A percentile compares a stretch with the other conserved stretches of the same genome.
Conservation (phyloP, 768 basidiomycete genomes). For the Pleurotus platypus region DNA sequence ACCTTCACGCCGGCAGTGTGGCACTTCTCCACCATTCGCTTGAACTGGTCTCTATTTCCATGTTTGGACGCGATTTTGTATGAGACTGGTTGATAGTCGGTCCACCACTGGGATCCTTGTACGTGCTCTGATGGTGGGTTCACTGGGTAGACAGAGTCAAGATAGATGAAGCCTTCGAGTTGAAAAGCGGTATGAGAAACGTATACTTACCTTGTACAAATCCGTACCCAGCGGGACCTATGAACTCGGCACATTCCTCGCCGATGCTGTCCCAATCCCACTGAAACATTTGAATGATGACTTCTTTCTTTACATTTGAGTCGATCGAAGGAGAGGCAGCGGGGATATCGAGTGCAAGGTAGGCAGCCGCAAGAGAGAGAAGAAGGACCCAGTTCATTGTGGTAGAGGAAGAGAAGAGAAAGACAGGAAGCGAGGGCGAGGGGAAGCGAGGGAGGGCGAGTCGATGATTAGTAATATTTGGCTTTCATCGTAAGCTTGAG, state of each 20-base stretch:
- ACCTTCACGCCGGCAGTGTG: conserved; percentile 54
- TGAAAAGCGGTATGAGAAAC: background rate
- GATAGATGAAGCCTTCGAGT: background rate
- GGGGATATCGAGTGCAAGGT: too few relatives aligned
- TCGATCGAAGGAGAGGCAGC: too few relatives aligned
- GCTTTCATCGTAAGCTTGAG: too few relatives aligned
- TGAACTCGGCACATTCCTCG: conserved; percentile 57
- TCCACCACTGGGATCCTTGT: conserved; percentile 66
- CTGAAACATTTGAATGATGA: conserved; percentile 70
- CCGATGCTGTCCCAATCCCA: conserved; percentile 64
- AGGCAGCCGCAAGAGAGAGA: too few relatives aligned
- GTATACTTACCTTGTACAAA: conserved; percentile 58
- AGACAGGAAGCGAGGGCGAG: too few relatives aligned
- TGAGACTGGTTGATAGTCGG: conserved; percentile 68
- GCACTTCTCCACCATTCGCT: conserved; percentile 47
- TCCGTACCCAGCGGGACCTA: conserved; percentile 69
- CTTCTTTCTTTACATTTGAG: conserved; percentile 25
- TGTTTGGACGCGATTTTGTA: conserved; percentile 65
- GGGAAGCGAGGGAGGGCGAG: too few relatives aligned
- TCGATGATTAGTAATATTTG: too few relatives aligned
- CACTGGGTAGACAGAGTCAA: conserved; percentile 17
- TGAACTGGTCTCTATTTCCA: conserved; percentile 51
- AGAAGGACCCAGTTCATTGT: too few relatives aligned
- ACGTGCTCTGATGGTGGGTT: conserved; percentile 55
- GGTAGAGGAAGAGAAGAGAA: too few relatives aligned